A percentile compares a stretch with the other conserved stretches of the same genome.
phyloP scores from a whole-genome alignment of 2,329 filamentous ascomycete genomes.

The Fusarium marasasianum region DNA sequence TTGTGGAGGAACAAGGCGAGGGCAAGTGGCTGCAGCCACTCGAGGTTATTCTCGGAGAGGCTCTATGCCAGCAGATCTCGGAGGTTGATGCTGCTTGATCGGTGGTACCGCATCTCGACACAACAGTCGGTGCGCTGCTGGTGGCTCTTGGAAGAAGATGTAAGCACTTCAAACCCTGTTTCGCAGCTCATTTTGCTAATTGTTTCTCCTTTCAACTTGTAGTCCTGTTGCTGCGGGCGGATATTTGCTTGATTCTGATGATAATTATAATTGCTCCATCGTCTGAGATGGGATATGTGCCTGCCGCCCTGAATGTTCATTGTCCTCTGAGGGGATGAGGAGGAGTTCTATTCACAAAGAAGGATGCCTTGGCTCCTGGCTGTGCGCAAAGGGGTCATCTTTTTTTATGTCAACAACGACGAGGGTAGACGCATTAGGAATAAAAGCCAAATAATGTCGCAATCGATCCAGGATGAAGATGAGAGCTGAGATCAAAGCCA shows the following conservation, averaged over 20 bases:
- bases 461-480: not conserved
- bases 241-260: not conserved
- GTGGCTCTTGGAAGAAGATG: not conserved
- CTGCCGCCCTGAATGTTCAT: not conserved
- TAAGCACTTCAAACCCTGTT: not conserved
- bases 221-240: not conserved
- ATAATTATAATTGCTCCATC: not conserved
- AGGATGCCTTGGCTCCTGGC: not conserved
- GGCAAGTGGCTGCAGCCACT: not conserved
- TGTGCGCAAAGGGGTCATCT: not conserved
- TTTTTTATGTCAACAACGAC: not conserved
- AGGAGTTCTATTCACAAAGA: not conserved
- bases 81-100: not conserved
- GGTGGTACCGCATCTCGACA: not conserved
- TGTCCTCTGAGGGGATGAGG: not conserved
- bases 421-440: fast-evolving
- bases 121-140: not conserved
- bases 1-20: not conserved
- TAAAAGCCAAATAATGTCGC: fast-evolving
- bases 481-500: not conserved
- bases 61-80: fast-evolving
- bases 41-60: not conserved
- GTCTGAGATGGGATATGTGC: not conserved
- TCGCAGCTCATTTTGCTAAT: not conserved
- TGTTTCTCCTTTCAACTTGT: not conserved